Conservation (phyloP, 2,329 filamentous ascomycete species). For the Lachnellula hyalina region DNA sequence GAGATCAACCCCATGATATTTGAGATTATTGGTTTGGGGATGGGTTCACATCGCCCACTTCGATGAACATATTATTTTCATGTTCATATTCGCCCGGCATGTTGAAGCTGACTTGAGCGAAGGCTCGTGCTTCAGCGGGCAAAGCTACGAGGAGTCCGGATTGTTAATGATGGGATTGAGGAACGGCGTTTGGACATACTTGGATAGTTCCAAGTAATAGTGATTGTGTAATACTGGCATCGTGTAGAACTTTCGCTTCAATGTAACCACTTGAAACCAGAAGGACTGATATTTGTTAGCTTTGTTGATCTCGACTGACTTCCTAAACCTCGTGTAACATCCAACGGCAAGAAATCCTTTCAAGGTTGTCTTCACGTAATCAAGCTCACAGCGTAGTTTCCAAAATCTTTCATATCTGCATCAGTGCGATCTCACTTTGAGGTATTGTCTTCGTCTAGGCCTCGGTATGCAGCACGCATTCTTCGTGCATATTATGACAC, state of each 20-base stretch:
- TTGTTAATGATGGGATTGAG: neutral
- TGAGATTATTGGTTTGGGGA: slow-evolving; percentile 38
- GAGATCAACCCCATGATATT: slow-evolving; percentile 40
- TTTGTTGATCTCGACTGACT: neutral
- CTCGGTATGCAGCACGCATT: neutral
- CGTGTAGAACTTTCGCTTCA: neutral
- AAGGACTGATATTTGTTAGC: no score
- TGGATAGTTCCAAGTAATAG: neutral
- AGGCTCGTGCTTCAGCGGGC: neutral
- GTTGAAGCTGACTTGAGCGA: neutral
- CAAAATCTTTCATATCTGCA: neutral
- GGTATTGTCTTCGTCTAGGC: neutral
- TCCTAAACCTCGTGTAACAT: neutral
- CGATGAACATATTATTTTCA: slow-evolving; percentile 1
- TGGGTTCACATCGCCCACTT: slow-evolving; percentile 22
- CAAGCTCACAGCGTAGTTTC: no score
- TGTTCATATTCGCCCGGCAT: neutral
- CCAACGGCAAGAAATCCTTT: neutral
- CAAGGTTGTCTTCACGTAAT: no score
- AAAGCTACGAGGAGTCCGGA: neutral
- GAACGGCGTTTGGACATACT: neutral
- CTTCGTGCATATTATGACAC: neutral
- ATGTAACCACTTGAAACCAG: neutral
- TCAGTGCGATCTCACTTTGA: neutral
- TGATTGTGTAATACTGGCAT: neutral